phyloP scores from a whole-genome alignment of 73 alveolate species.

The Stentor coeruleus region DNA sequence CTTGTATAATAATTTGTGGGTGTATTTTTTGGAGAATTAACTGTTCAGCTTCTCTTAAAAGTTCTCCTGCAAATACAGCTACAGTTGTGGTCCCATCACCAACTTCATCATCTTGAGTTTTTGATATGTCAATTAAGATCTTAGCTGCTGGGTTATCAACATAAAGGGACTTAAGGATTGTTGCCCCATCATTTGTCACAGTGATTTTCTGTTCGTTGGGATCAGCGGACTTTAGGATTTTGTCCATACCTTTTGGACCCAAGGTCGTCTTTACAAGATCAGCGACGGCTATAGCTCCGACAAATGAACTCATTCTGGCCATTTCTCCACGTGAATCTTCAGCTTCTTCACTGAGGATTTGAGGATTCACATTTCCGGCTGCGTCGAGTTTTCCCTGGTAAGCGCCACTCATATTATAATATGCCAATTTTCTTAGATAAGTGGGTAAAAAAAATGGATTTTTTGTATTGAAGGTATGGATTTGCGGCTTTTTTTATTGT shows the following conservation, averaged over 20 bases:
- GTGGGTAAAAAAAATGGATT: background rate
- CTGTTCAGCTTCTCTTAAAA: slow-evolving; percentile 95
- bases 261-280: slow-evolving; percentile 93
- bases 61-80: slow-evolving; percentile 94
- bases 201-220: slow-evolving; percentile 74
- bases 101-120: slow-evolving; percentile 93
- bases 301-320: slow-evolving; percentile 86
- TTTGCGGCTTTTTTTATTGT: too few species aligned
- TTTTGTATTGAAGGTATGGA: too few species aligned
- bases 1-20: slow-evolving; percentile 88
- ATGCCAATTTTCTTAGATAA: background rate
- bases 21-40: slow-evolving; percentile 80
- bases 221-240: slow-evolving; percentile 85
- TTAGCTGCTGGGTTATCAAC: slow-evolving; percentile 98
- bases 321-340: slow-evolving; percentile 78
- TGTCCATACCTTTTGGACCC: slow-evolving; percentile 99
- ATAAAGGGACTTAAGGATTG: slow-evolving; percentile 82
- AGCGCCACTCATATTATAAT: slow-evolving; percentile 25
- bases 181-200: slow-evolving; percentile 97
- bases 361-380: slow-evolving; percentile 70
- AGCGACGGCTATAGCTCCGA: slow-evolving; percentile 98
- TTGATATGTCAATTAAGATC: slow-evolving; percentile 92
- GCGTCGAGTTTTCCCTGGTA: slow-evolving; percentile 20
- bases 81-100: slow-evolving; percentile 99
- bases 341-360: slow-evolving; percentile 73